Percentiles rank a stretch among this genome's conserved stretches.
These are phyloP conservation scores for Phytophthora megakarya DNA, from an alignment of 352 stramenopile genomes.

Conservation along the genomic window DNA sequence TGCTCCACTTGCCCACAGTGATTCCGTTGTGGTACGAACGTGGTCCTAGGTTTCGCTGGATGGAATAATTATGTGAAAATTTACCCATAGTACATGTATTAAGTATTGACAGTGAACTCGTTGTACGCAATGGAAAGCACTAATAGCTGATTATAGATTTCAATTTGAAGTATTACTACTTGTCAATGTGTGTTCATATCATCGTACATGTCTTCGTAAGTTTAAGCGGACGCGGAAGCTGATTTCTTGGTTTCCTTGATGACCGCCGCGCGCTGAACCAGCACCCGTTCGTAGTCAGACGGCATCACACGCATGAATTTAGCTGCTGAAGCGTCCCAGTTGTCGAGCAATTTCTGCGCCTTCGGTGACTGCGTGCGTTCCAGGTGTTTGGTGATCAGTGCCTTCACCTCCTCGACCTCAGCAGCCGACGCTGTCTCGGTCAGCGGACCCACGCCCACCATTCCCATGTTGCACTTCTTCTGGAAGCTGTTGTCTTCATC, in stretches of 20 bases:
- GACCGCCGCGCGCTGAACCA: conserved; percentile 46
- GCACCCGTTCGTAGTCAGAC: conserved; percentile 66
- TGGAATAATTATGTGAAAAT: no score
- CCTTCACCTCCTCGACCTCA: conserved; percentile 84
- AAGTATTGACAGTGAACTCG: no score
- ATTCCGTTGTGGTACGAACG: conserved; percentile 39
- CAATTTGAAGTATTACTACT: conserved; percentile 17
- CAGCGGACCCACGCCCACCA: conserved; percentile 79
- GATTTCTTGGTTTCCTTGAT: conserved; percentile 41
- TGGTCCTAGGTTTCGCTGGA: conserved; percentile 5
- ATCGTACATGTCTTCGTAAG: conserved; percentile 32
- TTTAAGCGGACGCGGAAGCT: conserved; percentile 33
- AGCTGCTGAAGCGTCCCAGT: conserved; percentile 80
- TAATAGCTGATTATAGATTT: background rate
- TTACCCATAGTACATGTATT: no score
- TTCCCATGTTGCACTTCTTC: conserved; percentile 95
- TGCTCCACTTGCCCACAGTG: conserved; percentile 36
- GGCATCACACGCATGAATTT: conserved; percentile 75
- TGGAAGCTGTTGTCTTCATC: conserved; percentile 93
- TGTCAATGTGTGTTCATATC: conserved; percentile 6
- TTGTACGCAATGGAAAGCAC: background rate
- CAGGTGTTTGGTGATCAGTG: conserved; percentile 89
- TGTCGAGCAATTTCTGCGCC: conserved; percentile 86
- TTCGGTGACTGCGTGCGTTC: conserved; percentile 89
- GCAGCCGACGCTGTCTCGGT: conserved; percentile 75